These are phyloP conservation scores for Acmispon strigosus DNA, from an alignment of 306 rosid species.

Conservation along the genomic window DNA sequence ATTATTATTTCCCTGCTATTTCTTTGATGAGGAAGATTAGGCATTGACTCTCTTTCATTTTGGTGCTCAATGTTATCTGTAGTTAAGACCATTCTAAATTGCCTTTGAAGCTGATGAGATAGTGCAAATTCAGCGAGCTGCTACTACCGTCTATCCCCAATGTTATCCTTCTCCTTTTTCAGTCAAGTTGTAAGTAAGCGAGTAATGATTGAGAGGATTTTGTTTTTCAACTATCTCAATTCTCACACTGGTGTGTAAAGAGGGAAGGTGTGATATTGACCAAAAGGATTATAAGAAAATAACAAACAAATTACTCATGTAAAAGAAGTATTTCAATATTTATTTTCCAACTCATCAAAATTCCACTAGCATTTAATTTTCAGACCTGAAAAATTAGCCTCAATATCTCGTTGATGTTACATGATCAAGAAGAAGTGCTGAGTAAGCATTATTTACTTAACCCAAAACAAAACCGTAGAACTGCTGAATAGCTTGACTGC, in stretches of 20 bases:
- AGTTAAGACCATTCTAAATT: background rate
- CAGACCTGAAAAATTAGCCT: background rate
- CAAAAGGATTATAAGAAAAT: background rate
- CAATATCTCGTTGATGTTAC: background rate
- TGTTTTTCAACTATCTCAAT: background rate
- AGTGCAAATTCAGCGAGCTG: background rate
- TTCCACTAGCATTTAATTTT: background rate
- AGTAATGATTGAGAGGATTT: background rate
- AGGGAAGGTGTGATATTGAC: background rate
- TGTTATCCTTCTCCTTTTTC: background rate
- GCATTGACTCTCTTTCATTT: background rate
- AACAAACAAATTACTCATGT: background rate
- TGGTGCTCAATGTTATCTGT: background rate
- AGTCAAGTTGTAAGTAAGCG: background rate
- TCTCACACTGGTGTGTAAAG: background rate
- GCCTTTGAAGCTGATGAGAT: background rate
- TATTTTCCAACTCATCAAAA: background rate
- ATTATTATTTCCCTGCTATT: background rate
- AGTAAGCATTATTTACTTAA: background rate
- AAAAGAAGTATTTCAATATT: background rate
- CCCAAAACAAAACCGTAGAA: background rate
- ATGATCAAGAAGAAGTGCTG: background rate
- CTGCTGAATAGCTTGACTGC: background rate
- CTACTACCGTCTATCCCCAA: background rate
- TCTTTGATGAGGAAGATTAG: background rate